Base-by-base conservation (phyloP, 306 rosid genomes). In the Vigna hirtella region DNA sequence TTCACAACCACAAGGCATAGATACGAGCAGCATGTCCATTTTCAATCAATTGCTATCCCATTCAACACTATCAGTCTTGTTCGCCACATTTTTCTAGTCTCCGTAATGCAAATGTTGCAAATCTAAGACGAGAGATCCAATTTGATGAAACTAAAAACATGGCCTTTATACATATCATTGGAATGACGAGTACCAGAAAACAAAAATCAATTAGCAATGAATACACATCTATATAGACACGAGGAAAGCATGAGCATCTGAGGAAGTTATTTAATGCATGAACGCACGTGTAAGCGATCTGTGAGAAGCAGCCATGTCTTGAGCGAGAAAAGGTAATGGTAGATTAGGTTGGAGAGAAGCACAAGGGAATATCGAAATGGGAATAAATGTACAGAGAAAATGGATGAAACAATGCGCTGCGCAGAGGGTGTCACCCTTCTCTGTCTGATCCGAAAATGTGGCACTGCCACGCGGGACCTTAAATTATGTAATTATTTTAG, bases 81-180 rank as follows among this genome's bases (percentile, higher is more conserved):
- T 83, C 92, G 87, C 90, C n/a, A 5, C 28, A 52, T 7, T 64
- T 64, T 64, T 64, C 49, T 36, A 34, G 40, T 24, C 40, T 51
- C 1, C 28, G 17, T 18, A 3, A 51, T 6, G 56, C 58, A 88
- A 89, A 83, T 36, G 89, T 85, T 74, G 85, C 88, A 86, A 85
- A 88, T 70, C 86, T 82, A 69, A 61, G 81, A 80, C 83, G 69
- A 58, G 90, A 47, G 50, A 78, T 87, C 82, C 86, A 88, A 82
- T 73, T 64, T 1, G 30, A n/a, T 77, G 88, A 82, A 72, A 90
- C 66, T 58, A 84, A 70, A 75, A 77, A 84, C 75, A 66, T 79
- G 83, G 73, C 78, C 76, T 77, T 72, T 64, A 83, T 79, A 80
- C 68, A 82, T 83, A 85, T 78, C 83, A 81, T 72, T 65, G 53